These are phyloP conservation scores for Oryza rufipogon DNA, from an alignment of 176 grass and related monocot genomes.

Conservation along the genomic window DNA sequence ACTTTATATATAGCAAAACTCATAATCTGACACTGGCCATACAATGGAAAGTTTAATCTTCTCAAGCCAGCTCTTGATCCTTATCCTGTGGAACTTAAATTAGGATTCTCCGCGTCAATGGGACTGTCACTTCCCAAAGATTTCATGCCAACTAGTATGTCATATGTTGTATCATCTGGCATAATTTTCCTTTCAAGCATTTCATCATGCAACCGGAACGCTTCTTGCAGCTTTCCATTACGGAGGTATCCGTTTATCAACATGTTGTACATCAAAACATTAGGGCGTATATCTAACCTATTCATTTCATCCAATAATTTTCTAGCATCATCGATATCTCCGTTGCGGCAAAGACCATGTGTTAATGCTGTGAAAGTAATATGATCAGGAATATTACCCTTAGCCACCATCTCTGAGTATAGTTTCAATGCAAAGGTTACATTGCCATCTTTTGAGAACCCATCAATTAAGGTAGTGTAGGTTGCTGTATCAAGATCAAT, in stretches of 20 bases:
- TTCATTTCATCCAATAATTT: constrained; percentile 80
- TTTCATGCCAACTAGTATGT: constrained; percentile 56
- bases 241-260: constrained; percentile 71
- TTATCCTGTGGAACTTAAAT: constrained; percentile 22
- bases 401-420: constrained; percentile 71
- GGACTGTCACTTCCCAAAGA: constrained; percentile 23
- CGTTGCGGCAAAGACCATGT: constrained; percentile 73
- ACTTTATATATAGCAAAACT: constrained; percentile 29
- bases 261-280: constrained; percentile 78
- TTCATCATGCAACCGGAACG: constrained; percentile 80
- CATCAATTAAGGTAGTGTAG: constrained; percentile 89
- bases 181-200: constrained; percentile 75
- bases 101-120: constrained; percentile 19
- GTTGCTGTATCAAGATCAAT: constrained; percentile 59
- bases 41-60: constrained; percentile 17
- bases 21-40: not conserved
- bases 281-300: constrained; percentile 57
- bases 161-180: constrained; percentile 68
- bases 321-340: constrained; percentile 69
- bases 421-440: constrained; percentile 64
- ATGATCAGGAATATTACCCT: constrained; percentile 70
- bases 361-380: constrained; percentile 69
- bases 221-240: constrained; percentile 69
- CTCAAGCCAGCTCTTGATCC: not conserved
- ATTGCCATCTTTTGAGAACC: constrained; percentile 72